Conservation (phyloP, 2,329 filamentous ascomycete genomes). For the Aureobasidium musti region DNA sequence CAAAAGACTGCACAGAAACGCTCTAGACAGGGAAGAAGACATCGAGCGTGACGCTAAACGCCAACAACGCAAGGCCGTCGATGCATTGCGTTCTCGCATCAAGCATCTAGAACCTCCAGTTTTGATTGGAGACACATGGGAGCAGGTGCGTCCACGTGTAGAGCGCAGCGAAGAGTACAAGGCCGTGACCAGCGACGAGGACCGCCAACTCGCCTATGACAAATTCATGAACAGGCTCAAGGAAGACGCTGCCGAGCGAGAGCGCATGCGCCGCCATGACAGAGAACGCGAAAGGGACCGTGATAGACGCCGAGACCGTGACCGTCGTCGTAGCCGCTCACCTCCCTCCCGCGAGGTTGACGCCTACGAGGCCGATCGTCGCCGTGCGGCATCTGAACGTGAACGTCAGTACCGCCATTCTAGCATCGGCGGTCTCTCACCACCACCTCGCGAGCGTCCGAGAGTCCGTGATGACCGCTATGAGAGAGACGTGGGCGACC, state of each 20-base stretch:
- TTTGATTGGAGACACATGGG: conserved; percentile 76
- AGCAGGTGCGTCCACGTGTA: conserved; percentile 78
- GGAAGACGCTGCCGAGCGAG: conserved; percentile 73
- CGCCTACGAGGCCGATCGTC: conserved; percentile 91
- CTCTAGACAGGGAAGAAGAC: conserved; percentile 60
- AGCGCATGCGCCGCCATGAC: conserved; percentile 49
- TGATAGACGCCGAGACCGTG: conserved; percentile 48
- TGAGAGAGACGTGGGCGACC: conserved; percentile 36
- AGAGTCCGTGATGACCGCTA: conserved; percentile 35
- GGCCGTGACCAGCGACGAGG: conserved; percentile 78
- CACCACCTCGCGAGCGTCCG: conserved; percentile 36
- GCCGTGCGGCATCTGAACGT: conserved; percentile 88
- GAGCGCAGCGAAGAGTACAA: conserved; percentile 82
- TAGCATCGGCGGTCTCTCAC: conserved; percentile 46
- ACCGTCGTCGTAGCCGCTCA: conserved; percentile 45
- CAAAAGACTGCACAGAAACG: conserved; percentile 56
- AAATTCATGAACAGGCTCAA: conserved; percentile 90
- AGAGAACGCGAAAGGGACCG: conserved; percentile 44
- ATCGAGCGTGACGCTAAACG: conserved; percentile 80
- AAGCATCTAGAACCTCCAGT: conserved; percentile 90
- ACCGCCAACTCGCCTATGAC: conserved; percentile 81
- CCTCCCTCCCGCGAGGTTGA: conserved; percentile 77
- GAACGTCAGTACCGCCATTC: conserved; percentile 90
- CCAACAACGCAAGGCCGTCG: conserved; percentile 79
- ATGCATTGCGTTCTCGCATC: conserved; percentile 80